These are phyloP conservation scores for Dalbergia oliveri DNA, from an alignment of 306 rosid species.

Conservation along the genomic window DNA sequence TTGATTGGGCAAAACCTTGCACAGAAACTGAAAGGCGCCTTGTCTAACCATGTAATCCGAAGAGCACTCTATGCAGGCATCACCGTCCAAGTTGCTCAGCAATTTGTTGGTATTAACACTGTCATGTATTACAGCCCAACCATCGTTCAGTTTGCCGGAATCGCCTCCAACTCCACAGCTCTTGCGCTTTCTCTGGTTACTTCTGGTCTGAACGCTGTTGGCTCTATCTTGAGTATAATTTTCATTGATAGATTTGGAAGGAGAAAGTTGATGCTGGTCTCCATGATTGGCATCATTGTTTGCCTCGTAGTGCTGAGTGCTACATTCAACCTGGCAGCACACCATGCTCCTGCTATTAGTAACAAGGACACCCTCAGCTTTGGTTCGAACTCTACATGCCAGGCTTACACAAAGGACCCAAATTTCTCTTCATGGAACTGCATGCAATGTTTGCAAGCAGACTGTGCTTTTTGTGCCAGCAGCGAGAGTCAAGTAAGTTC, in stretches of 20 bases:
- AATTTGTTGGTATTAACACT: constrained; percentile 84
- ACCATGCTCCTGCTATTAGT: constrained; percentile 61
- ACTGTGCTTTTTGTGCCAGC: constrained; percentile 74
- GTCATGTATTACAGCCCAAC: constrained; percentile 97
- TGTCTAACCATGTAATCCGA: constrained; percentile 58
- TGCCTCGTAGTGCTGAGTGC: constrained; percentile 62
- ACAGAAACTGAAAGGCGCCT: constrained; percentile 59
- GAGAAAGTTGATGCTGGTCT: constrained; percentile 73
- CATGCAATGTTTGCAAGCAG: constrained; percentile 69
- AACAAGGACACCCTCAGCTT: constrained; percentile 63
- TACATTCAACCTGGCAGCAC: constrained; percentile 64
- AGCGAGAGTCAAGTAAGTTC: constrained; percentile 54
- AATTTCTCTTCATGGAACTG: constrained; percentile 74
- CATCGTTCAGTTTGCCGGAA: constrained; percentile 87
- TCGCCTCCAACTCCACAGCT: constrained; percentile 77
- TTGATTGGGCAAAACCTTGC: constrained; percentile 53
- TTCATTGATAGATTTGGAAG: constrained; percentile 73
- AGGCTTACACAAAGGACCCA: constrained; percentile 54
- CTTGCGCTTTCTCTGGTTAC: constrained; percentile 83
- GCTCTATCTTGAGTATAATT: constrained; percentile 71
- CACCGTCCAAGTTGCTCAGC: constrained; percentile 81
- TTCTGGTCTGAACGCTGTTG: constrained; percentile 75
- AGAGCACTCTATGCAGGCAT: constrained; percentile 84
- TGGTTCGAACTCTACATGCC: constrained; percentile 69
- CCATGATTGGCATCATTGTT: constrained; percentile 64